Conservation (phyloP, 805 yeast species). For the Blastobotrys terrestris region DNA sequence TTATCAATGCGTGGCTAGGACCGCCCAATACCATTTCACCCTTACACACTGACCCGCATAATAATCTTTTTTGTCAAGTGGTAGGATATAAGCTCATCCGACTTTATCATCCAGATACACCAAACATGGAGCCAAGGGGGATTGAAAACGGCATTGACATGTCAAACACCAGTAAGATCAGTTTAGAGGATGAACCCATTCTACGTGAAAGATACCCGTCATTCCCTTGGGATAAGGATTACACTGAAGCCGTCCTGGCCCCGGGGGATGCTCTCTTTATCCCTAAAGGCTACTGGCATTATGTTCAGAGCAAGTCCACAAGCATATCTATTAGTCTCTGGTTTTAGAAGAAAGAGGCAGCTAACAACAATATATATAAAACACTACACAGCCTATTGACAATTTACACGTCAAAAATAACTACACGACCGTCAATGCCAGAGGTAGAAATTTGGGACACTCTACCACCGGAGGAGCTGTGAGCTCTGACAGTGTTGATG, state of each 20-base stretch:
- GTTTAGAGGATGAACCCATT: conserved; percentile 11
- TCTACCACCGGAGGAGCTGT: conserved; percentile 36
- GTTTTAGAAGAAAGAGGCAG: too few species aligned
- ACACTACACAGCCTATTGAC: too few species aligned
- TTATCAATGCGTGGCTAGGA: conserved; percentile 23
- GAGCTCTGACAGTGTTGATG: conserved; percentile 56
- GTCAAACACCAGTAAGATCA: conserved; percentile 23
- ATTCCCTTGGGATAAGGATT: conserved; percentile 21
- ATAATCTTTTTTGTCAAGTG: conserved; percentile 22
- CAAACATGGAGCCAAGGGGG: conserved; percentile 17
- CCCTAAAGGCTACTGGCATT: conserved; percentile 28
- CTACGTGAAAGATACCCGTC: conserved; percentile 17
- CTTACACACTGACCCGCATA: conserved; percentile 22
- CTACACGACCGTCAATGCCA: conserved; percentile 90
- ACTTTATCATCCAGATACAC: neutral
- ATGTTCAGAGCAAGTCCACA: conserved; percentile 17
- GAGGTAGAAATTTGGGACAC: conserved; percentile 62
- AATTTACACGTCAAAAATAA: conserved; percentile 52
- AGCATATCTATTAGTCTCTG: conserved; percentile 24
- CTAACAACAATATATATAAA: too few species aligned
- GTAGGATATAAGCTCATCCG: conserved; percentile 24
- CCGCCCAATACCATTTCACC: conserved; percentile 24
- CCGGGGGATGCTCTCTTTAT: conserved; percentile 26
- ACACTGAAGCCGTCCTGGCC: conserved; percentile 18
- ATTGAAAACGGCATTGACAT: conserved; percentile 8